A percentile compares a stretch with the other conserved stretches of the same genome.
These are phyloP conservation scores for Ampelomyces quisqualis DNA, from an alignment of 2,329 filamentous ascomycete species.

Conservation along the genomic window DNA sequence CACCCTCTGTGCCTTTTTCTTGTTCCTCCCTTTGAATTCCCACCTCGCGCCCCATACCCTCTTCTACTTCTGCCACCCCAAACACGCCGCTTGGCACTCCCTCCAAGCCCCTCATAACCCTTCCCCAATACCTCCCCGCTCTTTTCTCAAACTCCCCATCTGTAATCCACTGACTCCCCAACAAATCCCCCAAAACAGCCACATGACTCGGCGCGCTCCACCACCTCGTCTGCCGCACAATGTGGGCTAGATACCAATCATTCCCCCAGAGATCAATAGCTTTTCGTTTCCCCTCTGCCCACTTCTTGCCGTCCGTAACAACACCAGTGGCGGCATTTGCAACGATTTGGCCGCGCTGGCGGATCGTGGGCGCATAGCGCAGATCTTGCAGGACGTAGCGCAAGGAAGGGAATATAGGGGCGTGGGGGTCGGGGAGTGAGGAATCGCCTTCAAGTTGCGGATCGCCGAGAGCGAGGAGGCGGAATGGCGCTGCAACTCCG, in stretches of 20 bases:
- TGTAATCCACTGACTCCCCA: conserved; percentile 93
- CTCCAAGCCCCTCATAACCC: conserved; percentile 70
- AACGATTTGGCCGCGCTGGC: no score
- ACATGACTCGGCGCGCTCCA: conserved; percentile 84
- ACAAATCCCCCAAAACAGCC: conserved; percentile 82
- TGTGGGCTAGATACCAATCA: conserved; percentile 90
- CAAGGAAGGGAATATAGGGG: conserved; percentile 45
- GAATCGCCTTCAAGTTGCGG: conserved; percentile 93
- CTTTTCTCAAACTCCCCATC: conserved; percentile 79
- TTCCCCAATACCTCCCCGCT: conserved; percentile 74
- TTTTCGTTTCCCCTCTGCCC: conserved; percentile 69
- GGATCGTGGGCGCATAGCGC: conserved; percentile 18
- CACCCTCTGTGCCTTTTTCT: not conserved
- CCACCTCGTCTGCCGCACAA: conserved; percentile 81
- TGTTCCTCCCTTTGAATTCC: not conserved
- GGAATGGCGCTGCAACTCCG: conserved; percentile 69
- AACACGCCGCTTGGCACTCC: conserved; percentile 54
- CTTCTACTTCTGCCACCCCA: conserved; percentile 8
- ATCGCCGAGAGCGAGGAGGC: conserved; percentile 84
- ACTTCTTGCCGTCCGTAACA: conserved; percentile 62
- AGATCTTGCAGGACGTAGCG: conserved; percentile 35
- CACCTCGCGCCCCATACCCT: not conserved
- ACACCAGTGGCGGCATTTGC: conserved; percentile 19
- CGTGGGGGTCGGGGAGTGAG: conserved; percentile 61
- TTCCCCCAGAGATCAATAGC: conserved; percentile 87